A percentile compares a stretch with the other conserved stretches of the same genome.
These are phyloP conservation scores for Effrenium voratum DNA, from an alignment of 73 alveolate genomes.

Conservation along the genomic window DNA sequence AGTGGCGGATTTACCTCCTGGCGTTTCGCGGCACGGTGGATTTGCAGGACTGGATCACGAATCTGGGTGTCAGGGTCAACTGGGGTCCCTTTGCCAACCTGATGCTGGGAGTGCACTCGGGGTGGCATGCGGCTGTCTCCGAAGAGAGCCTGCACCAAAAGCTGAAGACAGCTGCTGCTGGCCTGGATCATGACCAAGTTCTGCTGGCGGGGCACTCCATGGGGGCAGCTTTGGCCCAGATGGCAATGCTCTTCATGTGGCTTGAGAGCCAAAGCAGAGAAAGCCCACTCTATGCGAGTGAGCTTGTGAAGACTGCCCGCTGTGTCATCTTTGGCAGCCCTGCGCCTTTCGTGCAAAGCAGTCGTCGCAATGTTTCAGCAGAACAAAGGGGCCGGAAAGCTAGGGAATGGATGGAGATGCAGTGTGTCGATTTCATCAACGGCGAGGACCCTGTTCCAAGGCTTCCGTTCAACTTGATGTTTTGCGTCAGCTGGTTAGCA, in stretches of 20 bases:
- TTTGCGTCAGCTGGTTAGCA: too few species aligned
- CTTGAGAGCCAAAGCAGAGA: not conserved
- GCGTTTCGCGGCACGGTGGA: slow-evolving; percentile 29
- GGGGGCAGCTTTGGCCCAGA: not conserved
- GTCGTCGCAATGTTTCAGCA: not conserved
- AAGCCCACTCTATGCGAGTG: not conserved
- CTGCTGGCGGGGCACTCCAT: not conserved
- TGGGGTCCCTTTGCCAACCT: not conserved
- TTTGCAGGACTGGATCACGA: not conserved
- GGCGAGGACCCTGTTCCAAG: slow-evolving; percentile 7
- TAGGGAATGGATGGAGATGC: not conserved
- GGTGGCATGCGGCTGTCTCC: slow-evolving; percentile 33
- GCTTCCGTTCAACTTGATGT: slow-evolving; percentile 1
- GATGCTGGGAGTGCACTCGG: slow-evolving; percentile 1
- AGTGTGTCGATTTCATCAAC: slow-evolving; percentile 3
- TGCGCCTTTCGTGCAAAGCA: slow-evolving; percentile 1
- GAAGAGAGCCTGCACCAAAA: not conserved
- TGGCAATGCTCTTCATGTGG: slow-evolving; percentile 1
- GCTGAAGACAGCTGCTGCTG: not conserved
- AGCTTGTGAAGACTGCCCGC: not conserved
- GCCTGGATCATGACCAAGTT: not conserved
- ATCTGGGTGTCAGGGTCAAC: not conserved
- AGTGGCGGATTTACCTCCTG: not conserved
- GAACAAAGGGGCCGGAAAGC: not conserved
- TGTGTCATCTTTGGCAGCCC: slow-evolving; percentile 17